Base-by-base conservation (phyloP, 1,284 basidiomycete species). In the Fistulina hepatica region DNA sequence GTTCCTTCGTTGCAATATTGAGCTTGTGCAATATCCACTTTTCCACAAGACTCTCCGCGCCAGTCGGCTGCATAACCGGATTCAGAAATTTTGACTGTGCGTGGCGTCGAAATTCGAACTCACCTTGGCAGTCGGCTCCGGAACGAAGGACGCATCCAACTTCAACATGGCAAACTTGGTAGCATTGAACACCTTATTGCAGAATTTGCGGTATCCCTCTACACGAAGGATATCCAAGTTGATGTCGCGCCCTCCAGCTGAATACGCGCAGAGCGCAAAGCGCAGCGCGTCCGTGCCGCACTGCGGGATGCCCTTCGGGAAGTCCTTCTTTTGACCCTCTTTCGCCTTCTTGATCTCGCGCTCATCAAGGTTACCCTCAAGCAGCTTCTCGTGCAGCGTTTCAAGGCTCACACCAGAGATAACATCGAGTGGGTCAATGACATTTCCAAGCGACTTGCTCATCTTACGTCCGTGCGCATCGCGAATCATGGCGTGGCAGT, bases 141-240 rank as follows among this genome's bases (percentile, higher is more conserved):
- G 90, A 19, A 82, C 73, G 52, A 94, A 97, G 23, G 68, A 60
- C 38, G 76, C 76, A 45, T 91, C 91, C 25, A 97, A 67, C 64
- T 93, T 93, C 57, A 94, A 75, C 79, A 97, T 89, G 20, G 92
- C 94, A 53, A 99, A 98, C 60, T 94, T 94, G 42, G 93, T 98
- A 1, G 95, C 95, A 57, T 99, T 98, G 76, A 95, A 98, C 21
- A 99, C 81, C 69, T 98, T 98, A 70, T 99, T 98, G 69, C 95
- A 98, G 71, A 97, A 95, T 63, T 98, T 98, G 59, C 95, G 80
- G 64, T 98, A 98, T 5, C 94, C 94, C 63, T 98, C 94, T n/a
- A 98, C 92, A 44, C 92, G 82, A 46, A 89, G 62, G 52, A 98
- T 93, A 59, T 98, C 93, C 45, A 98, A 65, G 60, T 95, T 94